phyloP scores from a whole-genome alignment of 345 rosid species.

The Eucalyptus microcorys region DNA sequence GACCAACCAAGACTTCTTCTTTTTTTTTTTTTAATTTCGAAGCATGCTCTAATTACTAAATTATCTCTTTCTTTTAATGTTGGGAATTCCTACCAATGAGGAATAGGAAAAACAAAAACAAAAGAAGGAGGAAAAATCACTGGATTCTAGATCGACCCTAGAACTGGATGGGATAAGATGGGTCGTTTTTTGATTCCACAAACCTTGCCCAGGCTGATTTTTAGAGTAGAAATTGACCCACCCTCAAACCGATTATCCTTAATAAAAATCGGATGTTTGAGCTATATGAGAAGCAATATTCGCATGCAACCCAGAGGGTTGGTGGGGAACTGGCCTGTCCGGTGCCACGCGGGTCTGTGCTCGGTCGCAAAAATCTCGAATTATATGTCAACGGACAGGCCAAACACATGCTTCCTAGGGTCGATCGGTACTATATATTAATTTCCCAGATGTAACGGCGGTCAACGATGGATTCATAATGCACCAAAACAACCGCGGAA shows the following conservation, averaged over 20 bases:
- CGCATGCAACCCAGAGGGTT: neutral
- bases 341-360: neutral
- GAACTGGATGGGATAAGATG: fast-evolving
- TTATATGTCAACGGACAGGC: neutral
- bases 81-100: neutral
- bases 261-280: neutral
- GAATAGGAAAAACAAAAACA: neutral
- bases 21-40: fast-evolving
- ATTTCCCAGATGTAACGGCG: neutral
- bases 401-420: neutral
- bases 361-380: neutral
- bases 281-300: fast-evolving
- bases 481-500: neutral
- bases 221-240: neutral
- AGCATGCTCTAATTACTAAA: neutral
- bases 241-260: neutral
- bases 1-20: fast-evolving
- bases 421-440: neutral
- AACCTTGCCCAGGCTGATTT: neutral
- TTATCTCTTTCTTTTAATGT: neutral
- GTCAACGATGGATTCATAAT: neutral
- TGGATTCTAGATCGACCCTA: fast-evolving
- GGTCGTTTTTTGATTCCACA: fast-evolving
- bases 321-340: neutral
- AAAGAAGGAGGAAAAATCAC: neutral